phyloP scores from a whole-genome alignment of 257 asterid genomes.

The Perilla frutescens region DNA sequence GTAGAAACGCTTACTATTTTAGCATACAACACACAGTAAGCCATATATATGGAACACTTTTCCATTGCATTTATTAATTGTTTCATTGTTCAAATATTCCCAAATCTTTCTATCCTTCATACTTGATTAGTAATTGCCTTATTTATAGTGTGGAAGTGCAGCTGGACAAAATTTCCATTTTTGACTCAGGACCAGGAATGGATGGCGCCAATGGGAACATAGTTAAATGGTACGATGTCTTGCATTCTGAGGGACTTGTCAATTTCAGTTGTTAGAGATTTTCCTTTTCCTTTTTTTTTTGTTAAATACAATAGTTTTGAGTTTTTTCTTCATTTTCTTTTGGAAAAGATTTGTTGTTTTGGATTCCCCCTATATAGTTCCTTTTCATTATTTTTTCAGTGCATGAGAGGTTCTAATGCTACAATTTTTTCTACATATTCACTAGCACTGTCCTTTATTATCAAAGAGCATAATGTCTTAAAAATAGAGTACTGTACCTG shows the following conservation, averaged over 20 bases:
- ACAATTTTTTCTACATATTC: not conserved
- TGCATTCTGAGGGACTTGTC: slow-evolving; percentile 2
- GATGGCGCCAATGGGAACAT: slow-evolving; percentile 68
- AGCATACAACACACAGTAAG: not conserved
- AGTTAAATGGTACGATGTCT: slow-evolving; percentile 62
- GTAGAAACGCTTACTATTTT: not conserved
- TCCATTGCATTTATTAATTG: not conserved
- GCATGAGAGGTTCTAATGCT: not conserved
- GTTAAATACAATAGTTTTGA: not conserved
- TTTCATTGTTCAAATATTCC: not conserved
- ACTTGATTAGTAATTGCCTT: slow-evolving; percentile 34
- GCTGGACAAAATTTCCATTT: slow-evolving; percentile 48
- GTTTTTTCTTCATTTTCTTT: not conserved
- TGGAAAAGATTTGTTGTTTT: not conserved
- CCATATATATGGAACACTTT: not conserved
- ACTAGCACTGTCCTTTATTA: not conserved
- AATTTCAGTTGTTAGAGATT: slow-evolving; percentile 5
- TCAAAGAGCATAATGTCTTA: not conserved
- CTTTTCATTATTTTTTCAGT: not conserved
- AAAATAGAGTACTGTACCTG: not conserved
- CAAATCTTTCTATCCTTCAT: not conserved
- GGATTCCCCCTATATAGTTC: not conserved
- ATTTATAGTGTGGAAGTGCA: slow-evolving; percentile 53
- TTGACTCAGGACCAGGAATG: slow-evolving; percentile 86
- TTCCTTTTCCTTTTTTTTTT: not conserved